Percentiles rank a stretch among this genome's conserved stretches.
Evolutionary conservation across 495 filamentous ascomycete species (phyloP).

Genomic region (Penicillium pulvis): DNA sequence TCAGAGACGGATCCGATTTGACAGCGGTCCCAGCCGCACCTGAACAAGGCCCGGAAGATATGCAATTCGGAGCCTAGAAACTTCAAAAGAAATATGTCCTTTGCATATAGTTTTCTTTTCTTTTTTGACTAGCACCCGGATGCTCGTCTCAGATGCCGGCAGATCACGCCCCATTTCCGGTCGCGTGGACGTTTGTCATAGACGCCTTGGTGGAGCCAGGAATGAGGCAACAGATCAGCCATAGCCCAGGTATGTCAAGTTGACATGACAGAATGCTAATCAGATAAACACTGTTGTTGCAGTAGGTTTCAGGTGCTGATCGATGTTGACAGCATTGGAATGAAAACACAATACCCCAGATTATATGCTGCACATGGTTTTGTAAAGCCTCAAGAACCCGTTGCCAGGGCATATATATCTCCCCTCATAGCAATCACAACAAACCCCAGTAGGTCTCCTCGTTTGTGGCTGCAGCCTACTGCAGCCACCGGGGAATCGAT

Average conservation of each 20-base stretch:
- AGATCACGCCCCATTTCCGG: not conserved
- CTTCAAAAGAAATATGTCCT: not conserved
- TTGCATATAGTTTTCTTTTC: not conserved
- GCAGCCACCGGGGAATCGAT: slow-evolving; percentile 6
- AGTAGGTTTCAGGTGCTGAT: not conserved
- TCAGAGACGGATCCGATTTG: too few relatives aligned
- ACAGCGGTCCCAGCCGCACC: too few relatives aligned
- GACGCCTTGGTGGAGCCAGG: not conserved
- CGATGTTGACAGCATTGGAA: too few relatives aligned
- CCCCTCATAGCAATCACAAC: not conserved
- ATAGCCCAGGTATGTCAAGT: not conserved
- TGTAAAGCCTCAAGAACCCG: not conserved
- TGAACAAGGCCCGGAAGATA: too few relatives aligned
- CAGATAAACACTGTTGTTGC: not conserved
- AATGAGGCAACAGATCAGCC: not conserved
- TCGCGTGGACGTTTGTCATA: not conserved
- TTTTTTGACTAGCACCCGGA: not conserved
- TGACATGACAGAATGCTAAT: not conserved
- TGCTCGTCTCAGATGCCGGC: not conserved
- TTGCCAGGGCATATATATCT: not conserved
- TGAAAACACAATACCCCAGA: too few relatives aligned
- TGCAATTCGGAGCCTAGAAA: too few relatives aligned
- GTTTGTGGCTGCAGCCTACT: slow-evolving; percentile 3
- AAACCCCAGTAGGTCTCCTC: not conserved
- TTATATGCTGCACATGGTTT: too few relatives aligned